Conservation (phyloP, 768 basidiomycete genomes). For the Suillus variegatus region DNA sequence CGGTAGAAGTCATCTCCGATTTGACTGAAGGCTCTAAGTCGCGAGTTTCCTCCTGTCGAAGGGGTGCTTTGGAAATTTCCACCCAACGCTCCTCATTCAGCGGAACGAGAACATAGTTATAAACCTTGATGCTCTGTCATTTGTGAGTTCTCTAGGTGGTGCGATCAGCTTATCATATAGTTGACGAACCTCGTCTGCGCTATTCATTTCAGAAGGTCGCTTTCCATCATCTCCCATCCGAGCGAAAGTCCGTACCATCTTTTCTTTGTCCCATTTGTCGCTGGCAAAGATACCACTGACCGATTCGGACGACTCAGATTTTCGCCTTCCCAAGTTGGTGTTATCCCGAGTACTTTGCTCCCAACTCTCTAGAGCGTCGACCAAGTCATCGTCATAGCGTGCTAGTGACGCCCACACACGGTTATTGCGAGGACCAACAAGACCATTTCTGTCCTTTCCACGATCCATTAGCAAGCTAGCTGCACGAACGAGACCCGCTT, state of each 20-base stretch:
- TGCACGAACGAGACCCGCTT: conserved; percentile 53
- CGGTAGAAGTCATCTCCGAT: not conserved
- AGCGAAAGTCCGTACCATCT: conserved; percentile 81
- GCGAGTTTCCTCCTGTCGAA: not conserved
- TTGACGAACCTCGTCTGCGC: conserved; percentile 35
- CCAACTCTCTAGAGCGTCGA: conserved; percentile 62
- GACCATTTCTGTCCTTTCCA: conserved; percentile 38
- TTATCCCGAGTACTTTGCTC: conserved; percentile 53
- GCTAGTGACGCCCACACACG: conserved; percentile 74
- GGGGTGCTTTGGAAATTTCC: conserved; percentile 38
- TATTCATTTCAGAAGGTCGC: conserved; percentile 32
- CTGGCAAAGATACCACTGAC: conserved; percentile 46
- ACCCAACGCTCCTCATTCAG: conserved; percentile 47
- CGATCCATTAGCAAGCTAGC: conserved; percentile 56
- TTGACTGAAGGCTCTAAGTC: not conserved
- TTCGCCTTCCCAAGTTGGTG: conserved; percentile 37
- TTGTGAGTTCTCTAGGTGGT: not conserved
- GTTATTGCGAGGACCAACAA: conserved; percentile 31
- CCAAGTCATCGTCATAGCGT: conserved; percentile 75
- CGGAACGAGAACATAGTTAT: conserved; percentile 48
- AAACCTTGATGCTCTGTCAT: conserved; percentile 41
- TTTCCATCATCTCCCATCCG: conserved; percentile 48
- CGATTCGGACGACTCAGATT: conserved; percentile 26
- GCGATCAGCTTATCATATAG: not conserved
- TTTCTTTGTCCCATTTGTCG: conserved; percentile 67